phyloP scores from a whole-genome alignment of 129 eudicot genomes.

The Helichrysum umbraculigerum region DNA sequence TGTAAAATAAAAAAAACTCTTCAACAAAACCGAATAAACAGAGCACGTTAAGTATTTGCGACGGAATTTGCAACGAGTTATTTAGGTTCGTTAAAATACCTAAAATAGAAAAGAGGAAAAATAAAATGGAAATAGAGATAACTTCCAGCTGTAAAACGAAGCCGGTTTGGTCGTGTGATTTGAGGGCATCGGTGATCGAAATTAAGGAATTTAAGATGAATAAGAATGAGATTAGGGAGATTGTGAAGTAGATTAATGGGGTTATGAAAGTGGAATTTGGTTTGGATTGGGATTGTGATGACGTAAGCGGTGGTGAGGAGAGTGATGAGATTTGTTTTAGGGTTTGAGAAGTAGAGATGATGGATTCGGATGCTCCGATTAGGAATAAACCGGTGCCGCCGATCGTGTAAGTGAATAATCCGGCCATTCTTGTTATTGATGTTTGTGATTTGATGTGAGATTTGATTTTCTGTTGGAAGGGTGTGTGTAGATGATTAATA shows the following conservation, averaged over 20 bases:
- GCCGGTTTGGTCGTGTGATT: constrained; percentile 59
- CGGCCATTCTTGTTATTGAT: constrained; percentile 35
- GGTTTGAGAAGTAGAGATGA: constrained; percentile 51
- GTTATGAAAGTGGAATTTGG: constrained; percentile 30
- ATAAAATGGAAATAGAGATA: constrained; percentile 54
- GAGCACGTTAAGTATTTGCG: constrained; percentile 45
- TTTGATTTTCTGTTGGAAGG: background rate
- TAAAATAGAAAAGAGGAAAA: constrained; percentile 55
- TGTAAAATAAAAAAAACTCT: constrained; percentile 69
- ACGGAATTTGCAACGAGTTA: constrained; percentile 43
- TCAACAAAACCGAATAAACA: constrained; percentile 72
- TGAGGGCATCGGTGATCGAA: constrained; percentile 51
- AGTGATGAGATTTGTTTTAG: constrained; percentile 28
- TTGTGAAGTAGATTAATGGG: constrained; percentile 42
- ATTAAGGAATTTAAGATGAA: constrained; percentile 57
- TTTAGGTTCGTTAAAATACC: constrained; percentile 39
- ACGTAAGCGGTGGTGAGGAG: constrained; percentile 26
- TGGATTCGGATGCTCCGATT: constrained; percentile 72
- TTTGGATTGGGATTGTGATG: constrained; percentile 13
- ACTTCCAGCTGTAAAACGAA: constrained; percentile 65
- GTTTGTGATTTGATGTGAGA: background rate
- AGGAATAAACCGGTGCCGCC: constrained; percentile 71
- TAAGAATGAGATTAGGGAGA: constrained; percentile 47
- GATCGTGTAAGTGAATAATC: constrained; percentile 60
- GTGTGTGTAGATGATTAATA: background rate